Evolutionary conservation across 192 early-diverging fungal genomes (phyloP), one percentile per base, ranked within the genome.

Genomic region (Kickxella alabastrina): DNA sequence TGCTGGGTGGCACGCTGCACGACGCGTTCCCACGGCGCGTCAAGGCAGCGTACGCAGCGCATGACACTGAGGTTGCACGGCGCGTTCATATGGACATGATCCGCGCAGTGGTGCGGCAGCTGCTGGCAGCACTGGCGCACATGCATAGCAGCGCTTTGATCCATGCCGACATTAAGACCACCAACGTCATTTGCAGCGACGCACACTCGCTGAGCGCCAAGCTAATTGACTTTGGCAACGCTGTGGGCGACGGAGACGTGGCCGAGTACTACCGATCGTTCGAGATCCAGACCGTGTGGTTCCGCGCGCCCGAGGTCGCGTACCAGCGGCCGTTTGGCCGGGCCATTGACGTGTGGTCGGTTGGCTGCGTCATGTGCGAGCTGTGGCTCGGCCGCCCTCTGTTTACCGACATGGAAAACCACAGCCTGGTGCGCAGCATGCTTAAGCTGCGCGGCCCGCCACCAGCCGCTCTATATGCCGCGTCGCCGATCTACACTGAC

Each of bases 271-370:
- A 67, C 57, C 61, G 48, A 37, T 63, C 85, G 6, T 84, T 90
- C 41, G 75, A 86, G 39, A 95, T 99, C 14, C 91, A 95, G 50
- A 99, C 96, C 3, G 71, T 96, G 14, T 99, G 96, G 96, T 99
- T 97, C 62, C 80, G 96, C 13, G 86, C 93, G 12, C 91, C 92
- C 0, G 94, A 97, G 54, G 75, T 99, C 6, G 79, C 81, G 2
- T 99, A 99, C 68, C 85, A 86, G 14, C 80, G 80, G 23, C 71
- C 71, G 15, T 75, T 75, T 50, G 71, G 71, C 26, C 57, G 64
- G 8, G 88, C 81, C 34, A 86, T 96, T 27, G 96, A 99, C 63
- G 86, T 99, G 50, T 99, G 96, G 96, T 89, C 92, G 52, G 39
- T 68, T 22, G 82, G 83, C 46, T 92, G 90, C 50, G 78, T 92